These are phyloP conservation scores for Phytophthora hibernalis DNA, from an alignment of 352 stramenopile genomes.

Conservation along the genomic window DNA sequence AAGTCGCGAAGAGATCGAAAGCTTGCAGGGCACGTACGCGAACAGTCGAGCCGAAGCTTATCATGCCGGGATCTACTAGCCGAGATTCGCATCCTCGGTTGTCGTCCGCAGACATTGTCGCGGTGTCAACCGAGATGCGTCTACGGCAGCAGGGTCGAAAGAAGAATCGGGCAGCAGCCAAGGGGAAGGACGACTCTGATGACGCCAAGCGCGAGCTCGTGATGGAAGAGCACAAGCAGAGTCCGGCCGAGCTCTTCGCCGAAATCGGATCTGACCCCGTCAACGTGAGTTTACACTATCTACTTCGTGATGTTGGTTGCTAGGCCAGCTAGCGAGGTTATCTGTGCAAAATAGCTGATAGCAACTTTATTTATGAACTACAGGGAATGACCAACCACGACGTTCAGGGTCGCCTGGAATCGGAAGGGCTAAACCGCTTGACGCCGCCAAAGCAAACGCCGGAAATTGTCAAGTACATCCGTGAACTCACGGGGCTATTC, in stretches of 20 bases:
- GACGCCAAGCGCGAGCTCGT: conserved; percentile 82
- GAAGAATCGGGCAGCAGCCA: conserved; percentile 68
- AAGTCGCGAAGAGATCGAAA: conserved; percentile 1
- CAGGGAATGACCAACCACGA: conserved; percentile 72
- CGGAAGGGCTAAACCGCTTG: conserved; percentile 69
- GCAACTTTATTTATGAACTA: neutral
- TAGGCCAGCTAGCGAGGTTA: neutral
- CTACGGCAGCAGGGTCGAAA: conserved; percentile 64
- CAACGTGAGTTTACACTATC: conserved; percentile 51
- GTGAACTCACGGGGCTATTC: conserved; percentile 77
- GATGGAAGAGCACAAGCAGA: conserved; percentile 87
- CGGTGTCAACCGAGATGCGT: conserved; percentile 81
- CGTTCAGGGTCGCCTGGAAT: conserved; percentile 62
- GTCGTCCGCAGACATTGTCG: conserved; percentile 87
- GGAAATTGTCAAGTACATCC: conserved; percentile 80
- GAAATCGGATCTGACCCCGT: conserved; percentile 62
- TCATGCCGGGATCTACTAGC: conserved; percentile 34
- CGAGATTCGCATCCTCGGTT: conserved; percentile 56
- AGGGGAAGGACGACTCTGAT: conserved; percentile 61
- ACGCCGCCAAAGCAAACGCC: conserved; percentile 77
- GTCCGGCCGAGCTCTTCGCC: conserved; percentile 66
- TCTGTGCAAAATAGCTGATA: conserved; percentile 5
- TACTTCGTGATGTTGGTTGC: neutral
- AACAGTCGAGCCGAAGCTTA: conserved; percentile 17
- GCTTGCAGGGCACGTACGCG: conserved; percentile 5